phyloP scores from a whole-genome alignment of 2,329 filamentous ascomycete genomes.

The Arthroderma sp. region DNA sequence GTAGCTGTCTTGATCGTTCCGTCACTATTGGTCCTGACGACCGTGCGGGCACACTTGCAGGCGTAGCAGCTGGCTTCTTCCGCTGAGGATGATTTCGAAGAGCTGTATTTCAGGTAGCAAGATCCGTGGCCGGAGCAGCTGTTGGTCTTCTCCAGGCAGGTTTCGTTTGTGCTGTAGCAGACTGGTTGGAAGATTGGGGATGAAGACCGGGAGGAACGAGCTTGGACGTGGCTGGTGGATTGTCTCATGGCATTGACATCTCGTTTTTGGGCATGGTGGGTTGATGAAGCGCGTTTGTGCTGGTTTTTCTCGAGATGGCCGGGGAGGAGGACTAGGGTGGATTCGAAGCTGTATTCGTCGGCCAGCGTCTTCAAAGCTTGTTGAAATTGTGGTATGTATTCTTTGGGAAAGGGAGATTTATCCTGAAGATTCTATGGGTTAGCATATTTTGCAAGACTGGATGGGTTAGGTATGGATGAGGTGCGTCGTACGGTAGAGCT shows the following conservation, averaged over 20 bases:
- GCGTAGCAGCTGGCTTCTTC: conserved; percentile 53
- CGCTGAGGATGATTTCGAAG: conserved; percentile 20
- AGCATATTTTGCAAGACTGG: no score
- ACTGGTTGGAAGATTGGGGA: conserved; percentile 46
- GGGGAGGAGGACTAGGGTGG: conserved; percentile 44
- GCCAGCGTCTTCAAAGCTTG: conserved; percentile 30
- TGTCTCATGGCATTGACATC: no score
- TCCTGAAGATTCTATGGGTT: no score
- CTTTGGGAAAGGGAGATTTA: no score
- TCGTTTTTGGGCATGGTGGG: conserved; percentile 15
- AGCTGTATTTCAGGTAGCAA: conserved; percentile 55
- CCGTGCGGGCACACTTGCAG: conserved; percentile 58
- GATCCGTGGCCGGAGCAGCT: conserved; percentile 71
- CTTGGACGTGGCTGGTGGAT: no score
- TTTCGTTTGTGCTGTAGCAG: conserved; percentile 59
- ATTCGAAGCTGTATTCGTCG: conserved; percentile 40
- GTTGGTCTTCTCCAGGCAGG: conserved; percentile 57
- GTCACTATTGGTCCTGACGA: conserved; percentile 33
- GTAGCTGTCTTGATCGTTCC: conserved; percentile 48
- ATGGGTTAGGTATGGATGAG: no score
- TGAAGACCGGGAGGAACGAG: conserved; percentile 11
- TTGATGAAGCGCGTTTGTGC: conserved; percentile 15
- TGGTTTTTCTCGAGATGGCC: conserved; percentile 15
- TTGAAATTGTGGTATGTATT: no score
- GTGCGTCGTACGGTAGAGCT: no score